These are phyloP conservation scores for Penicillium sp. DNA, from an alignment of 2,329 filamentous ascomycete genomes.

Conservation along the genomic window DNA sequence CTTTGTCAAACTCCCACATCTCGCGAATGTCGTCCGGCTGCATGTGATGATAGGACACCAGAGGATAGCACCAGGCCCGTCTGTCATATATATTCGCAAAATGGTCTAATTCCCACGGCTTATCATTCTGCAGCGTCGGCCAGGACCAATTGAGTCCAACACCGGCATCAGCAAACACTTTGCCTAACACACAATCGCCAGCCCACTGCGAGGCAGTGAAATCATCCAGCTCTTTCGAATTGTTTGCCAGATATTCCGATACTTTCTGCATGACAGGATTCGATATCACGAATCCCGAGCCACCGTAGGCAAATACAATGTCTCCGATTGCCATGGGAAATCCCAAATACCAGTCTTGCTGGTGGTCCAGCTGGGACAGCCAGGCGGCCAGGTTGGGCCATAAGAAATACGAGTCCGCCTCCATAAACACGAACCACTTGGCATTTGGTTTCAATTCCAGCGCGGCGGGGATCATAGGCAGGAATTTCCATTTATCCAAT, in stretches of 20 bases:
- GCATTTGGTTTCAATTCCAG: constrained; percentile 42
- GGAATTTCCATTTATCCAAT: constrained; percentile 57
- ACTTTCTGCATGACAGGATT: constrained; percentile 45
- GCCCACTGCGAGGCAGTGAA: constrained; percentile 46
- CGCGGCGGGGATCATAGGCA: constrained; percentile 52
- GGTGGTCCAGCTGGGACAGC: constrained; percentile 48
- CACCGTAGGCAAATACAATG: constrained; percentile 51
- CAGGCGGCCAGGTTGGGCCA: constrained; percentile 52
- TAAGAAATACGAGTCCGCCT: constrained; percentile 56
- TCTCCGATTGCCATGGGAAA: constrained; percentile 50
- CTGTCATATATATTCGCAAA: constrained; percentile 36
- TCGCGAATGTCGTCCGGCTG: constrained; percentile 38
- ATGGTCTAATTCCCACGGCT: constrained; percentile 42
- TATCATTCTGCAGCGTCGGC: constrained; percentile 44
- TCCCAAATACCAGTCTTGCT: constrained; percentile 50
- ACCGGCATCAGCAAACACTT: constrained; percentile 44
- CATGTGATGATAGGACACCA: constrained; percentile 49
- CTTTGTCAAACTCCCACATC: constrained; percentile 45
- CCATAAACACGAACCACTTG: constrained; percentile 58
- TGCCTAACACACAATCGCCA: constrained; percentile 49
- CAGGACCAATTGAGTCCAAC: constrained; percentile 45
- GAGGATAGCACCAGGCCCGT: constrained; percentile 49
- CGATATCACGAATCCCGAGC: constrained; percentile 52
- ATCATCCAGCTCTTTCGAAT: constrained; percentile 42
- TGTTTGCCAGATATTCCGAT: constrained; percentile 34